phyloP scores from a whole-genome alignment of 306 rosid genomes.

The Sesbania bispinosa region DNA sequence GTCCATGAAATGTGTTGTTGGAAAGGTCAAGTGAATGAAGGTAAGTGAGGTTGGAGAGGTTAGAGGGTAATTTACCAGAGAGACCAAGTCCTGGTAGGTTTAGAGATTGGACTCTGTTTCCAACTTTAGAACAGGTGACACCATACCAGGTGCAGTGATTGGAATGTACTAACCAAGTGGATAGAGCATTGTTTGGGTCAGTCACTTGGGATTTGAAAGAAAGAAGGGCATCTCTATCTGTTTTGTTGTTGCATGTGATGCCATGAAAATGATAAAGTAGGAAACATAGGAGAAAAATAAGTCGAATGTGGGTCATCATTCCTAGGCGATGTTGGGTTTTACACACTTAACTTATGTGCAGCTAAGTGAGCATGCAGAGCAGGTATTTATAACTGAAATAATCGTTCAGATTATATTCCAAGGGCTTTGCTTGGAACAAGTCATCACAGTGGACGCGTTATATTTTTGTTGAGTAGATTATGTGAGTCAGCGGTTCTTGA shows the following conservation, averaged over 20 bases:
- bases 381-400: too few species aligned
- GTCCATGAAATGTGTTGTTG: slow-evolving; percentile 27
- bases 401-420: too few species aligned
- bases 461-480: too few species aligned
- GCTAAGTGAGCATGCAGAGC: too few species aligned
- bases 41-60: slow-evolving; percentile 28
- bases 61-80: slow-evolving; percentile 28
- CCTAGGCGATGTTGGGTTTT: background rate
- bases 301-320: background rate
- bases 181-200: slow-evolving; percentile 24
- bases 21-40: slow-evolving; percentile 33
- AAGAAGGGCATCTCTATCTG: slow-evolving; percentile 31
- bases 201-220: slow-evolving; percentile 29
- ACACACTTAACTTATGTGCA: too few species aligned
- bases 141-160: slow-evolving; percentile 38
- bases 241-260: background rate
- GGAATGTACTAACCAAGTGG: slow-evolving; percentile 11
- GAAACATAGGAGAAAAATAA: background rate
- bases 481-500: too few species aligned
- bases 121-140: slow-evolving; percentile 31
- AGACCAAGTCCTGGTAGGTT: slow-evolving; percentile 13
- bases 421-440: too few species aligned
- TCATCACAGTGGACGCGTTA: too few species aligned
- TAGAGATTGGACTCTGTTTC: slow-evolving; percentile 32
- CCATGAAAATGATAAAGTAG: background rate